Percentiles rank a stretch among this genome's conserved stretches.
These are phyloP conservation scores for Lathyrus tuberosus DNA, from an alignment of 306 rosid genomes.

Conservation along the genomic window DNA sequence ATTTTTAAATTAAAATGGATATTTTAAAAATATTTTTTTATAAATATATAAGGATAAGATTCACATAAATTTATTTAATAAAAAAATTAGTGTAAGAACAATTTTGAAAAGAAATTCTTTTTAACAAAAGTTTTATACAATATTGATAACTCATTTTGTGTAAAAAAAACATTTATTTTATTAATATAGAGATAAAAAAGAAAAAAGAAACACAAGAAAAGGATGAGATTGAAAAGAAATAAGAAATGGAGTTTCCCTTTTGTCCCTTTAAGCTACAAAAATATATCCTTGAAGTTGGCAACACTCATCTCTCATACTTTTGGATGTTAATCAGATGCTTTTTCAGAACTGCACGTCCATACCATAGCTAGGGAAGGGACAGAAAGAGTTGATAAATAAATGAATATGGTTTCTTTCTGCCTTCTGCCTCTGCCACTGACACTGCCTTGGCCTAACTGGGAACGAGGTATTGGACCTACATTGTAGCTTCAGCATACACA, in stretches of 20 bases:
- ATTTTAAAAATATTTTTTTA: too few relatives aligned
- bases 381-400: slow-evolving; percentile 5
- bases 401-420: slow-evolving; percentile 3
- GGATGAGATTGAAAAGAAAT: neutral
- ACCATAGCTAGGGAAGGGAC: slow-evolving; percentile 9
- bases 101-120: too few relatives aligned
- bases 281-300: neutral
- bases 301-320: neutral
- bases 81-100: too few relatives aligned
- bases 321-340: slow-evolving; percentile 1
- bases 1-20: too few relatives aligned
- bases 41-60: too few relatives aligned
- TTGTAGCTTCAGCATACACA: neutral
- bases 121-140: too few relatives aligned
- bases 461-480: neutral
- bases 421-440: neutral
- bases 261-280: slow-evolving; percentile 52
- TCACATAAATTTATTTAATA: too few relatives aligned
- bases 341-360: slow-evolving; percentile 1
- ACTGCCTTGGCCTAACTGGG: neutral
- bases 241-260: slow-evolving; percentile 49
- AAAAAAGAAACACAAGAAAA: too few relatives aligned
- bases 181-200: neutral
- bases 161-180: too few relatives aligned
- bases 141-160: too few relatives aligned